A percentile compares a stretch with the other conserved stretches of the same genome.
phyloP scores from a whole-genome alignment of 352 stramenopile genomes.

The Thalassiosira livingstoniorum region DNA sequence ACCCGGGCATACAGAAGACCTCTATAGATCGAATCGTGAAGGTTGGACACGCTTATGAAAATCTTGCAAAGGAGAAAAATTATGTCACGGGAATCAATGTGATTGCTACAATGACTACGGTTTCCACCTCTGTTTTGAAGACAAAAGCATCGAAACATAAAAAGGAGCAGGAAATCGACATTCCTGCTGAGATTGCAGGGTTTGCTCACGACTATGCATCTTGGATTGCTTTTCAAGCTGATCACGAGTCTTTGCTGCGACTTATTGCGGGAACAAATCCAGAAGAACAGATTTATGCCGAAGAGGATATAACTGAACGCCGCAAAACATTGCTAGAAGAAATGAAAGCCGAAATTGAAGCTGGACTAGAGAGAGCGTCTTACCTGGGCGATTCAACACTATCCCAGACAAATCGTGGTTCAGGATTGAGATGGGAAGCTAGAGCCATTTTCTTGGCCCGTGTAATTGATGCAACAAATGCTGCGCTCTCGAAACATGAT shows the following conservation, averaged over 20 bases:
- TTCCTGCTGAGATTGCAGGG: constrained; percentile 60
- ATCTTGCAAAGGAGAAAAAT: constrained; percentile 61
- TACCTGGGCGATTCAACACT: not conserved
- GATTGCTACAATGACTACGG: constrained; percentile 38
- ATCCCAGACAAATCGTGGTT: constrained; percentile 22
- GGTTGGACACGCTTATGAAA: constrained; percentile 60
- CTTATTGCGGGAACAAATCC: constrained; percentile 61
- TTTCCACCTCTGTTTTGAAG: constrained; percentile 25
- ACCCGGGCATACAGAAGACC: constrained; percentile 48
- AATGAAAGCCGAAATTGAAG: constrained; percentile 47
- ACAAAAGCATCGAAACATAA: constrained; percentile 37
- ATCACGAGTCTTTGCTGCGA: constrained; percentile 62
- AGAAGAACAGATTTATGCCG: constrained; percentile 62
- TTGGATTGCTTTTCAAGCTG: constrained; percentile 66
- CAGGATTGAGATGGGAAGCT: constrained; percentile 57
- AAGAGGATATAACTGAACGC: constrained; percentile 59
- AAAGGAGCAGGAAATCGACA: constrained; percentile 43
- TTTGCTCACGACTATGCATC: constrained; percentile 65
- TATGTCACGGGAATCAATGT: constrained; percentile 66
- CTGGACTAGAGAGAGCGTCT: constrained; percentile 38
- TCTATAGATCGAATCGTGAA: constrained; percentile 50
- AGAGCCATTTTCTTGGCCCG: constrained; percentile 58
- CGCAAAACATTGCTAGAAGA: constrained; percentile 41
- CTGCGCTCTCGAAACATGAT: constrained; percentile 66
- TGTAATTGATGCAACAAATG: constrained; percentile 59